These are phyloP conservation scores for Botrytis elliptica DNA, from an alignment of 2,329 filamentous ascomycete species.

Conservation along the genomic window DNA sequence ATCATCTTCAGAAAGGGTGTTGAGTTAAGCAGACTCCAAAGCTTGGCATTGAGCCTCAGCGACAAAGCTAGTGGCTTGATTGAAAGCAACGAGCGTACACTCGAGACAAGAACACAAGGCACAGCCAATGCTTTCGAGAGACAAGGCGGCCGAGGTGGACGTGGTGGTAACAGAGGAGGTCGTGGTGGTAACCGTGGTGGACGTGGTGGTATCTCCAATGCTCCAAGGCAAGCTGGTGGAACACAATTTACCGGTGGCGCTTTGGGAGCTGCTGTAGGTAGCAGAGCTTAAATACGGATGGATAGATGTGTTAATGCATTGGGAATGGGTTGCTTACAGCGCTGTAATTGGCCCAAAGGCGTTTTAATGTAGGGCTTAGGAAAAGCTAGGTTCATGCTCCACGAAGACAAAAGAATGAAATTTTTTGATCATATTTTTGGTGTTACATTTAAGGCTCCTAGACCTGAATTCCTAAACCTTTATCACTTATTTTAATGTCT, in stretches of 20 bases:
- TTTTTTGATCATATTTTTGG: conserved; percentile 3
- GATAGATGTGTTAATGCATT: conserved; percentile 37
- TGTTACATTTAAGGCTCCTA: not conserved
- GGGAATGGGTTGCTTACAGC: conserved; percentile 34
- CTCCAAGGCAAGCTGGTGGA: conserved; percentile 66
- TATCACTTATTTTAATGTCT: not conserved
- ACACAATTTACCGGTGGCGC: conserved; percentile 82
- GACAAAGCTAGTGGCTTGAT: conserved; percentile 97
- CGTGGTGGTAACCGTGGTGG: conserved; percentile 58
- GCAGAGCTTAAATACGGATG: conserved; percentile 48
- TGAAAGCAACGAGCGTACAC: conserved; percentile 93
- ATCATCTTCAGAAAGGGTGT: conserved; percentile 99
- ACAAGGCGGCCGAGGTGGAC: conserved; percentile 74
- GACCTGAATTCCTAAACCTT: not conserved
- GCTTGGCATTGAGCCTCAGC: conserved; percentile 85
- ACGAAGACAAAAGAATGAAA: conserved; percentile 15
- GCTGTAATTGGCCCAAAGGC: conserved; percentile 36
- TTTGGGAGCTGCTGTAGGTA: conserved; percentile 61
- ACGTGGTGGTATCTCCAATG: conserved; percentile 57
- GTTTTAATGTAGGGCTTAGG: conserved; percentile 38
- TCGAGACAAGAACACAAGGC: conserved; percentile 95
- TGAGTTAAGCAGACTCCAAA: conserved; percentile 93
- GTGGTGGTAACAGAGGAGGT: conserved; percentile 66
- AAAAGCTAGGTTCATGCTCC: conserved; percentile 31
- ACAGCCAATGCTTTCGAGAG: conserved; percentile 94